phyloP scores from a whole-genome alignment of 306 rosid species.

The Leucaena leucocephala region DNA sequence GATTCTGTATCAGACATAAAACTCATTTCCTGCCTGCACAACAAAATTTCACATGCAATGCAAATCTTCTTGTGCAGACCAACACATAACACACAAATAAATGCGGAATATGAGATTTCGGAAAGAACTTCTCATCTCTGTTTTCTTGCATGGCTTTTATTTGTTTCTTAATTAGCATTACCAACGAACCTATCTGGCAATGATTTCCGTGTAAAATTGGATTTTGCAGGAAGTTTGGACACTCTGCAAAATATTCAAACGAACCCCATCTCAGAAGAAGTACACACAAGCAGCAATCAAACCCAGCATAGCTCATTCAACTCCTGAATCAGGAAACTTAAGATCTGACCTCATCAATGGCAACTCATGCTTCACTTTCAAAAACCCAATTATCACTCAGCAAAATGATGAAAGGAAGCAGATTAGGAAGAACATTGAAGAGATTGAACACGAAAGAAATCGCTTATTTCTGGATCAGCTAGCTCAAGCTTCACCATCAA shows the following conservation, averaged over 20 bases:
- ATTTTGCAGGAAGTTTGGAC: constrained; percentile 89
- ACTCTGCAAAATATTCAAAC: constrained; percentile 76
- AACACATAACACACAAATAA: not conserved
- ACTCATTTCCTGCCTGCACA: not conserved
- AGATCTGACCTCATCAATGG: constrained; percentile 49
- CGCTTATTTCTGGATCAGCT: constrained; percentile 33
- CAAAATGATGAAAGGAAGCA: constrained; percentile 39
- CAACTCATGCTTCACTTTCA: constrained; percentile 37
- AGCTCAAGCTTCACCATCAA: constrained; percentile 39
- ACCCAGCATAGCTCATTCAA: constrained; percentile 39
- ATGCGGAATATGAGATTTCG: not conserved
- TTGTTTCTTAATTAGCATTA: constrained; percentile 1
- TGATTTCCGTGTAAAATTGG: not conserved
- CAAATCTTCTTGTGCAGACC: not conserved
- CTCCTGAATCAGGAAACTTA: constrained; percentile 59
- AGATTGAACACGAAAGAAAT: constrained; percentile 35
- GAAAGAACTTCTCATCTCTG: not conserved
- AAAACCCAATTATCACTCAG: constrained; percentile 42
- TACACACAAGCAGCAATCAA: constrained; percentile 39
- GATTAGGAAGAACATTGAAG: constrained; percentile 1
- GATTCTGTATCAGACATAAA: not conserved
- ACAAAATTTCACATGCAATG: not conserved
- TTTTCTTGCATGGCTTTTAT: not conserved
- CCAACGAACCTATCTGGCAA: not conserved
- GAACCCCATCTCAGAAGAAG: constrained; percentile 65